These are phyloP conservation scores for Scedosporium boydii DNA, from an alignment of 2,329 filamentous ascomycete genomes.

Conservation along the genomic window DNA sequence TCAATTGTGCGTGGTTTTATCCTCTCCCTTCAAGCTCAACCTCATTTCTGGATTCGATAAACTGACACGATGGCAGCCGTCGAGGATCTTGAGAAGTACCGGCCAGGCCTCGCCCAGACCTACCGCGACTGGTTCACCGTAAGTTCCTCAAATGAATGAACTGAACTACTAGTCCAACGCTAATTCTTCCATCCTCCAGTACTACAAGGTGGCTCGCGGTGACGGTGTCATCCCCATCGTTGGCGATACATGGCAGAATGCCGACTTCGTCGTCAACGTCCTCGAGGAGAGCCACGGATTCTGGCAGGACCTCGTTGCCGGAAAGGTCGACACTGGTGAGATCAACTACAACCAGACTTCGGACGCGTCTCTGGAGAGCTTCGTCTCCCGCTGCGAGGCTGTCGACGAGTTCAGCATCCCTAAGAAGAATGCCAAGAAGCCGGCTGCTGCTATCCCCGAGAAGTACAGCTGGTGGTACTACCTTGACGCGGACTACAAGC, in stretches of 20 bases:
- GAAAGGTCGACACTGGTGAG: slow-evolving; percentile 23
- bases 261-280: slow-evolving; percentile 19
- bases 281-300: slow-evolving; percentile 26
- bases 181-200: slow-evolving; percentile 14
- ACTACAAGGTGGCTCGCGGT: slow-evolving; percentile 30
- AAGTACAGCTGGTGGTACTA: slow-evolving; percentile 29
- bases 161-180: neutral
- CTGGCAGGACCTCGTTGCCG: slow-evolving; percentile 29
- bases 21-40: neutral
- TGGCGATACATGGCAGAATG: slow-evolving; percentile 25
- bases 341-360: slow-evolving; percentile 32
- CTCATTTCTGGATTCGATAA: slow-evolving; percentile 8
- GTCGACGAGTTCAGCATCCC: slow-evolving; percentile 22
- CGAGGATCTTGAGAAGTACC: slow-evolving; percentile 27
- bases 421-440: slow-evolving; percentile 17
- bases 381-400: slow-evolving; percentile 20
- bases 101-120: slow-evolving; percentile 22
- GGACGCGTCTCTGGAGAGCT: slow-evolving; percentile 20
- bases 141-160: slow-evolving; percentile 7
- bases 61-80: slow-evolving; percentile 14
- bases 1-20: slow-evolving; percentile 20
- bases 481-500: slow-evolving; percentile 21
- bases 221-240: slow-evolving; percentile 25
- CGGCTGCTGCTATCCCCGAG: slow-evolving; percentile 19
- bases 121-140: slow-evolving; percentile 30